Evolutionary conservation across 2,329 filamentous ascomycete genomes (phyloP), one percentile per base, ranked within the genome.

Genomic region (Alternaria sp.): DNA sequence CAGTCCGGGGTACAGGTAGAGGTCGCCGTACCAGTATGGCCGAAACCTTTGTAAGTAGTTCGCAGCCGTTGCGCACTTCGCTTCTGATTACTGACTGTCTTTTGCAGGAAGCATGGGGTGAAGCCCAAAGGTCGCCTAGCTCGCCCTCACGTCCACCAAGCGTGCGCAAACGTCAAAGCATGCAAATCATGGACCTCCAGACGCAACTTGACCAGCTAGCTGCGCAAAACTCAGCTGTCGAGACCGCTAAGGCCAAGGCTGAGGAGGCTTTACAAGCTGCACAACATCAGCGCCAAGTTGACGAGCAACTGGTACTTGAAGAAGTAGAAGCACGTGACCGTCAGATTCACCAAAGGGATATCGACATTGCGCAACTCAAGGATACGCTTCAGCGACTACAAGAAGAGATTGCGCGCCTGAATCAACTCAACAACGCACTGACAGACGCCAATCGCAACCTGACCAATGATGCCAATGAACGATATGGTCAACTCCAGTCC

Each of bases 81-180:
- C 65, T 61, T 59, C 45, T 15, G 33, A 50, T 66, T 60, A 69
- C 77, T 78, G 62, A 77, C 70, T 63, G 58, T 66, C 18, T 71
- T 73, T 57, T 74, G 58, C 84, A 97, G 94, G 94, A 97, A 88
- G 95, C 93, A 83, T 94, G 89, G 85, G 95, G 95, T 83, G 93
- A 97, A 83, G 93, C 92, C 82, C 92, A 92, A 78, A 90, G 90
- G 78, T 97, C 94, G 79, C 94, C 95, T 76, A 90, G 92, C 75
- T 98, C 96, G 75, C 96, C 96, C 59, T 97, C 93, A 72, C 90
- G 95, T 81, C 94, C 96, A 74, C 93, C 94, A 77, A 97, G 94
- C 85, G 92, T 99, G 88, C 94, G 95, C 74, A 94, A 95, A 78
- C 92, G 95, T 78, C 96, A 97, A 82, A 98, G 95, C 86, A 95